A percentile compares a stretch with the other conserved stretches of the same genome.
These are phyloP conservation scores for Garcia nutans DNA, from an alignment of 345 rosid species.

Conservation along the genomic window DNA sequence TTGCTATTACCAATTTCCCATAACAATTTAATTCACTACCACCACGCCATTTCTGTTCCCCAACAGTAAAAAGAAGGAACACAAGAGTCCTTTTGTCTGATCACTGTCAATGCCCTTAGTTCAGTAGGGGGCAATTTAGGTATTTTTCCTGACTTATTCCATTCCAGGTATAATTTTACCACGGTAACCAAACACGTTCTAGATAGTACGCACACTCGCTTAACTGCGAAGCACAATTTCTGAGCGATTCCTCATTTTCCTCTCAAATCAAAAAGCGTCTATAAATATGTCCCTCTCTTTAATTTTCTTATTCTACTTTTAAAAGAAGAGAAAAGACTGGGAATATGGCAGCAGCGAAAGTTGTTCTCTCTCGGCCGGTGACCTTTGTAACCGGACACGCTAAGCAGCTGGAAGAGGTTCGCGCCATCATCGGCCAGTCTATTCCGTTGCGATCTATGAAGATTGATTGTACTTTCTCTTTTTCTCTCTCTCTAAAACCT, in stretches of 20 bases:
- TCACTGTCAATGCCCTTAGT: no score
- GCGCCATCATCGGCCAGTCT: constrained; percentile 72
- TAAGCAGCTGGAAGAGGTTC: constrained; percentile 93
- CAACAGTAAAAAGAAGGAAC: no score
- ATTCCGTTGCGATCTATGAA: constrained; percentile 85
- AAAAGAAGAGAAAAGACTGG: constrained; percentile 21
- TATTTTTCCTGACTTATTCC: no score
- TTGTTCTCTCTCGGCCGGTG: constrained; percentile 63
- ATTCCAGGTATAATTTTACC: no score
- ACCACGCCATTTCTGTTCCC: not conserved
- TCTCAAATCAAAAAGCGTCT: not conserved
- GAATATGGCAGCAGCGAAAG: constrained; percentile 45
- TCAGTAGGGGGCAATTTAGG: no score
- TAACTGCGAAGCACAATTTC: not conserved
- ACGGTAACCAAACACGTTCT: no score
- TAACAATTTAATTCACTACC: not conserved
- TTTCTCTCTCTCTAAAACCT: not conserved
- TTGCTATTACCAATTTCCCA: not conserved
- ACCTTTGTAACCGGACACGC: constrained; percentile 94
- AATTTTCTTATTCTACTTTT: not conserved
- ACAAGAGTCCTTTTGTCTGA: no score
- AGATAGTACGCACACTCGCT: not conserved
- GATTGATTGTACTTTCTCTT: constrained; percentile 57
- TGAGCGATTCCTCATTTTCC: not conserved
- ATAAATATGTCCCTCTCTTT: not conserved